Conservation (phyloP, 192 early-diverging fungal species). For the Umbelopsis isabellina region DNA sequence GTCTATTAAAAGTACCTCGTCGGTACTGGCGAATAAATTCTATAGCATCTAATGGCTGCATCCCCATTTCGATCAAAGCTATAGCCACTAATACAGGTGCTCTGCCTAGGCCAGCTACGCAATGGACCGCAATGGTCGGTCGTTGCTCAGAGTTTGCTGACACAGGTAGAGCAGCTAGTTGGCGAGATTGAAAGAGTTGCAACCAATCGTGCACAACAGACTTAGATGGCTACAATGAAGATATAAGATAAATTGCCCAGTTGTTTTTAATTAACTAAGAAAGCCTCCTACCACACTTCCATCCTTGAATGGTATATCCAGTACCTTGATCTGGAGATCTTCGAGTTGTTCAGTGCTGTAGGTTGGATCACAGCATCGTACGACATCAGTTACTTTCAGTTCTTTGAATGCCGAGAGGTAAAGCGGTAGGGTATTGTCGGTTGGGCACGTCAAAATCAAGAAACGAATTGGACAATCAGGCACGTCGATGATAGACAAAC, state of each 20-base stretch:
- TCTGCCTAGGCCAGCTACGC: slow-evolving; percentile 92
- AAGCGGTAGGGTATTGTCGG: slow-evolving; percentile 70
- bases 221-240: background rate
- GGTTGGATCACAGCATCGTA: slow-evolving; percentile 90
- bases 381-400: slow-evolving; percentile 82
- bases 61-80: slow-evolving; percentile 78
- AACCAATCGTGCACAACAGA: slow-evolving; percentile 22
- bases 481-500: slow-evolving; percentile 63
- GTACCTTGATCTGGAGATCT: slow-evolving; percentile 66
- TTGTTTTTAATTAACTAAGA: background rate
- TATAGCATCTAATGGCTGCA: slow-evolving; percentile 75
- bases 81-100: slow-evolving; percentile 89
- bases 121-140: slow-evolving; percentile 87
- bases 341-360: slow-evolving; percentile 67
- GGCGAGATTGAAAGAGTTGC: slow-evolving; percentile 20
- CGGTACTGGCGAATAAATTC: slow-evolving; percentile 73
- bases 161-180: slow-evolving; percentile 13
- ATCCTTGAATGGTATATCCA: slow-evolving; percentile 89
- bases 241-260: background rate
- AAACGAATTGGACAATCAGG: slow-evolving; percentile 69
- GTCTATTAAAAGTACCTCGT: slow-evolving; percentile 79
- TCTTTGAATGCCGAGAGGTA: slow-evolving; percentile 74
- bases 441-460: slow-evolving; percentile 91
- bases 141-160: background rate
- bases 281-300: slow-evolving; percentile 71